Percentiles rank a stretch among this genome's conserved stretches.
Conservation (phyloP, 1,284 basidiomycete species). For the Psilocybe mexicana region DNA sequence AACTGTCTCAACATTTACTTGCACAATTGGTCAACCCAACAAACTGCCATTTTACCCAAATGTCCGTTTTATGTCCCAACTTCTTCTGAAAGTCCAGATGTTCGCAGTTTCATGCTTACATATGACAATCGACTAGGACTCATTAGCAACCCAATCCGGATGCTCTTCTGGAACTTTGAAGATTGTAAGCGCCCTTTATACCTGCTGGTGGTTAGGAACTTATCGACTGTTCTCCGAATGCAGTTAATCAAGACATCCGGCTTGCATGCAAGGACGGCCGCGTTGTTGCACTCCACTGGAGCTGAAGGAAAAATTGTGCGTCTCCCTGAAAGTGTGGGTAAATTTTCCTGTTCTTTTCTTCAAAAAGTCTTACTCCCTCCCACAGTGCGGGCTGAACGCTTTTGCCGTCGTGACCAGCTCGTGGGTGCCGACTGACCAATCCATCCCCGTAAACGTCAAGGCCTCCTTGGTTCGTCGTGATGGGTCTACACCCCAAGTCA, state of each 20-base stretch:
- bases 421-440: conserved; percentile 41
- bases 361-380: no score
- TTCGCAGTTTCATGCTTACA: not conserved
- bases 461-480: conserved; percentile 35
- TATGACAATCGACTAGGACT: not conserved
- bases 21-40: not conserved
- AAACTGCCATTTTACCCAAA: not conserved
- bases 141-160: conserved; percentile 2
- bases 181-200: conserved; percentile 40
- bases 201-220: conserved; percentile 53
- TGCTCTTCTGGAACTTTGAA: conserved; percentile 27
- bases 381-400: conserved; percentile 46
- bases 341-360: not conserved
- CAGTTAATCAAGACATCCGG: conserved; percentile 45
- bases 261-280: conserved; percentile 41
- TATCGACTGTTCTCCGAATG: conserved; percentile 41
- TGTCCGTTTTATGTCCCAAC: not conserved
- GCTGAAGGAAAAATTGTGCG: conserved; percentile 51
- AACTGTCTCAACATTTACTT: not conserved
- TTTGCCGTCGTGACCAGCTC: conserved; percentile 49
- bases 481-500: conserved; percentile 36
- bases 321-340: conserved; percentile 45
- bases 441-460: conserved; percentile 35
- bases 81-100: not conserved
- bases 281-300: conserved; percentile 42